Conservation (phyloP, 805 yeast species). For the Lipomyces starkeyi region DNA sequence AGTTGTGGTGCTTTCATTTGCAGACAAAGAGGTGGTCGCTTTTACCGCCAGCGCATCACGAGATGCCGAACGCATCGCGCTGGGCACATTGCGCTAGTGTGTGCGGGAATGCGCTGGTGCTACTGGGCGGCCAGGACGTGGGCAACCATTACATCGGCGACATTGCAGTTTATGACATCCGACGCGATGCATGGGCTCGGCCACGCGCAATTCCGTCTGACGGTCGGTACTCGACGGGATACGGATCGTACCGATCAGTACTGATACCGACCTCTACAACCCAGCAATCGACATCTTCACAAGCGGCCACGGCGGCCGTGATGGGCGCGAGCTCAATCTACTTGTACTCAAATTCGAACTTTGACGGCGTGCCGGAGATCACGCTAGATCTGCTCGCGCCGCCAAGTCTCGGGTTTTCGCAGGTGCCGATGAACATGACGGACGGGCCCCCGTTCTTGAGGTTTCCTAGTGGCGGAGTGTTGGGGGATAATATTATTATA, state of each 20-base stretch:
- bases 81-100: slow-evolving; percentile 36
- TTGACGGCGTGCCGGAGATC: slow-evolving; percentile 12
- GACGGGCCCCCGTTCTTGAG: slow-evolving; percentile 30
- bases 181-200: slow-evolving; percentile 22
- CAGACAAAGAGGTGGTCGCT: slow-evolving; percentile 16
- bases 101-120: slow-evolving; percentile 23
- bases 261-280: slow-evolving; percentile 12
- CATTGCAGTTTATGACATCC: slow-evolving; percentile 26
- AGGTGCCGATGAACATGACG: background rate
- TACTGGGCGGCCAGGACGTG: slow-evolving; percentile 37
- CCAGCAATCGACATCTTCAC: slow-evolving; percentile 3
- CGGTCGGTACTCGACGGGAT: slow-evolving; percentile 10
- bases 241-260: slow-evolving; percentile 25
- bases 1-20: slow-evolving; percentile 30
- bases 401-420: slow-evolving; percentile 5
- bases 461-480: slow-evolving; percentile 30
- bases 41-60: slow-evolving; percentile 16
- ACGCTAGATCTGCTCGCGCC: slow-evolving; percentile 19
- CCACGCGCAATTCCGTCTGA: slow-evolving; percentile 8
- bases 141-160: slow-evolving; percentile 28
- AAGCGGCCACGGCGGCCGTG: slow-evolving; percentile 2
- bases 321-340: slow-evolving; percentile 11
- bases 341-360: slow-evolving; percentile 24
- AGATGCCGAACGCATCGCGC: slow-evolving; percentile 9
- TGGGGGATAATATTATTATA: slow-evolving; percentile 25